Evolutionary conservation across 1,139 yeast species (phyloP).

Genomic region (Kodamaea plutei): DNA sequence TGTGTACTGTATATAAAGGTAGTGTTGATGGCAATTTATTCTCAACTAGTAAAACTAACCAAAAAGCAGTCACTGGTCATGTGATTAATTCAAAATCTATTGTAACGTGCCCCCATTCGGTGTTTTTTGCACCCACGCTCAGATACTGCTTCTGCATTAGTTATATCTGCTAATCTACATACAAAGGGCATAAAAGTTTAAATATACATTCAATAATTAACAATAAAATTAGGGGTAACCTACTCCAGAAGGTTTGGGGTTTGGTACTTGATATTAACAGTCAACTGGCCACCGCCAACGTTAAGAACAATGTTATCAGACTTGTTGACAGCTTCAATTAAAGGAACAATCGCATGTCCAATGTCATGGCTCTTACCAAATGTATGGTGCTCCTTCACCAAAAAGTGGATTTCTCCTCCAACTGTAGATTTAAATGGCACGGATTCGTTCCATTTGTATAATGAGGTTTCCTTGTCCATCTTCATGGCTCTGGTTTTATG

Average conservation of each 20-base stretch:
- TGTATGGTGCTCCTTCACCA: slow-evolving; percentile 63
- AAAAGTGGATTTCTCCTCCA: slow-evolving; percentile 55
- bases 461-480: slow-evolving; percentile 37
- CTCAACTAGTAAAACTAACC: too few relatives aligned
- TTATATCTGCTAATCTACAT: too few relatives aligned
- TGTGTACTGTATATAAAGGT: too few relatives aligned
- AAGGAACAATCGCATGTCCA: slow-evolving; percentile 48
- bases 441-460: slow-evolving; percentile 60
- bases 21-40: too few relatives aligned
- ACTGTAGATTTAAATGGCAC: slow-evolving; percentile 63
- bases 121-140: too few relatives aligned
- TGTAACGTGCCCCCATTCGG: too few relatives aligned
- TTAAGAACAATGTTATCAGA: slow-evolving; percentile 26
- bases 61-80: too few relatives aligned
- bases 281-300: slow-evolving; percentile 29
- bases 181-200: too few relatives aligned
- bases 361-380: slow-evolving; percentile 68
- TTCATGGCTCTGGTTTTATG: slow-evolving; percentile 64
- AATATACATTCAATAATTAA: too few relatives aligned
- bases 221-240: too few relatives aligned
- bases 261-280: slow-evolving; percentile 27
- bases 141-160: too few relatives aligned
- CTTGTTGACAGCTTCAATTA: slow-evolving; percentile 36
- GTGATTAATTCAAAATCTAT: too few relatives aligned
- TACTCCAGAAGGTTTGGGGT: slow-evolving; percentile 2